phyloP scores from a whole-genome alignment of 768 basidiomycete species.

The Mycena belliarum region DNA sequence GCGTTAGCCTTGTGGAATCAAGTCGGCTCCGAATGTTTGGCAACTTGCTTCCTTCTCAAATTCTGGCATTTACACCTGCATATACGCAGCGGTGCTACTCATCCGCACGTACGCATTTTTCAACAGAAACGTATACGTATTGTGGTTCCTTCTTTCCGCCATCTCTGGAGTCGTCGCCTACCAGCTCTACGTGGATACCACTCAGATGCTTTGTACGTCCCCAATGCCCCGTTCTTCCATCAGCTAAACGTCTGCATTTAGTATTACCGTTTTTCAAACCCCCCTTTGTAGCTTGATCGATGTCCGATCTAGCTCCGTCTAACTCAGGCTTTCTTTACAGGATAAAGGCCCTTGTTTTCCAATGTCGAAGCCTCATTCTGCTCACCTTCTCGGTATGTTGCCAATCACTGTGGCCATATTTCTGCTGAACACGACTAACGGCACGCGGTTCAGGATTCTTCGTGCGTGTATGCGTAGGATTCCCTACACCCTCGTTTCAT shows the following conservation, averaged over 20 bases:
- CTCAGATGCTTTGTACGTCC: conserved; percentile 72
- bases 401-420: neutral
- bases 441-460: conserved; percentile 50
- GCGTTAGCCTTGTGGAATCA: conserved; percentile 87
- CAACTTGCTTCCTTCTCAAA: conserved; percentile 11
- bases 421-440: conserved; percentile 9
- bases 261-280: conserved; percentile 69
- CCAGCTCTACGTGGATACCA: conserved; percentile 77
- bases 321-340: conserved; percentile 31
- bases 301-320: conserved; percentile 14
- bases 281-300: conserved; percentile 45
- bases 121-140: conserved; percentile 71
- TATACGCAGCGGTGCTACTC: conserved; percentile 67
- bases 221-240: neutral
- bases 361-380: conserved; percentile 80
- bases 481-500: conserved; percentile 2
- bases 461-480: conserved; percentile 39
- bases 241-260: conserved; percentile 28
- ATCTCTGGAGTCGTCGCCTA: conserved; percentile 76
- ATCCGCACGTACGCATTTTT: conserved; percentile 88
- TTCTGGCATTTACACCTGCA: conserved; percentile 17
- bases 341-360: conserved; percentile 74
- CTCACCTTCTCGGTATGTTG: conserved; percentile 70
- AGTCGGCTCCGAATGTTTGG: conserved; percentile 73
- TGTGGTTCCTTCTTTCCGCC: conserved; percentile 63